Evolutionary conservation across 345 rosid genomes (phyloP), one percentile per base, ranked within the genome.

Genomic region (Acer negundo): DNA sequence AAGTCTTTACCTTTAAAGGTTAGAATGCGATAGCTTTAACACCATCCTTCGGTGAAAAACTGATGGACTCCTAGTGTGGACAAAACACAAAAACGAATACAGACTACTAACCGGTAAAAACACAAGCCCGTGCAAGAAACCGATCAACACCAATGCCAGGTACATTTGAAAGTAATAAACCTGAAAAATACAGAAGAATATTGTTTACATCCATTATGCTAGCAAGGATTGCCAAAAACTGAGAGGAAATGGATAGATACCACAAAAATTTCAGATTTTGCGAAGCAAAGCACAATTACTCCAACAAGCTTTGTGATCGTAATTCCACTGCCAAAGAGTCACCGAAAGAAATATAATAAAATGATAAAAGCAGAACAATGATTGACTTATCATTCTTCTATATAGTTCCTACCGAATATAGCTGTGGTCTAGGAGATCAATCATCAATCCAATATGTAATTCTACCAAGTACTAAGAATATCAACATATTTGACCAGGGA

Each of bases 81-180:
- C 38, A 35, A 35, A 35, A 35, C 38, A 35, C 4, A 35, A 35
- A 35, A 35, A 35, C 38, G 38, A 35, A 35, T 35, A 35, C 38
- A 35, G 6, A 35, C 38, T 35, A 35, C 38, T 35, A 89, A 92
- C 98, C 0, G 98, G 98, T 83, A 94, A 83, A 72, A 92, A 89
- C 84, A 94, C 92, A 56, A 94, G 97, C 38, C 98, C 98, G 31
- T 94, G 98, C 84, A 94, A 81, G 89, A 94, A 94, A 71, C 97
- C 96, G 16, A 92, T 84, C 70, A 94, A 65, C 79, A 94, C 94
- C 90, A 94, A 78, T 17, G 98, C 97, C 75, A 94, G 72, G 86
- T 90, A 94, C 98, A 94, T 94, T 75, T 92, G 96, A 77, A 94
- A 94, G 90, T 94, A 94, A 83, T 94, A 94, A 75, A 92, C 96